phyloP scores from a whole-genome alignment of 306 rosid species.

The Coriaria nepalensis region DNA sequence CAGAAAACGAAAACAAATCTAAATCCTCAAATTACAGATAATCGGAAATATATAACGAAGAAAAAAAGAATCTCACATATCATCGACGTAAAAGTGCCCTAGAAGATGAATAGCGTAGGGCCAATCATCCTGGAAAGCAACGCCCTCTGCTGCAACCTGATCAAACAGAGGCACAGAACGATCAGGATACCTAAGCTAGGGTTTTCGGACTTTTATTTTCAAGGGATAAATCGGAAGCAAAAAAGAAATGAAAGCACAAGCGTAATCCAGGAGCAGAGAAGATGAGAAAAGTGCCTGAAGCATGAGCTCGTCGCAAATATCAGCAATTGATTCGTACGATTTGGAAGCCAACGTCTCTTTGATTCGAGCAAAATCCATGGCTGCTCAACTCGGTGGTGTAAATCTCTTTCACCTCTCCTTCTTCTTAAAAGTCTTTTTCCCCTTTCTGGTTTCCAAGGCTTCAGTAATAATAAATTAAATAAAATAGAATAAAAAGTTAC shows the following conservation, averaged over 20 bases:
- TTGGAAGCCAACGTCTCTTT: slow-evolving; percentile 38
- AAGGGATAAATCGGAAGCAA: too few species aligned
- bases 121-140: slow-evolving; percentile 61
- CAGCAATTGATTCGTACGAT: slow-evolving; percentile 48
- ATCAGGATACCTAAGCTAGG: neutral
- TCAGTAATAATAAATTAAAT: too few species aligned
- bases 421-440: too few species aligned
- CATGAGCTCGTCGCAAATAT: slow-evolving; percentile 55
- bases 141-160: slow-evolving; percentile 73
- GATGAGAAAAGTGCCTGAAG: slow-evolving; percentile 42
- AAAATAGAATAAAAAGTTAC: too few species aligned
- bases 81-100: slow-evolving; percentile 48
- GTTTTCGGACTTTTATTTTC: neutral
- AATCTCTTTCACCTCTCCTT: too few species aligned
- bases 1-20: too few species aligned
- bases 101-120: slow-evolving; percentile 75
- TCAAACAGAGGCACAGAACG: slow-evolving; percentile 2
- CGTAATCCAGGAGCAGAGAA: neutral
- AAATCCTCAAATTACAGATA: too few species aligned
- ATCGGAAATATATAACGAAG: neutral
- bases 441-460: too few species aligned
- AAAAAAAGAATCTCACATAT: slow-evolving; percentile 29
- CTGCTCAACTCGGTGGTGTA: too few species aligned
- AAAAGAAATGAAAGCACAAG: neutral
- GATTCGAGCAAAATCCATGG: slow-evolving; percentile 49